A percentile compares a stretch with the other conserved stretches of the same genome.
Conservation (phyloP, 2,329 filamentous ascomycete species). For the Trichoderma koningii region DNA sequence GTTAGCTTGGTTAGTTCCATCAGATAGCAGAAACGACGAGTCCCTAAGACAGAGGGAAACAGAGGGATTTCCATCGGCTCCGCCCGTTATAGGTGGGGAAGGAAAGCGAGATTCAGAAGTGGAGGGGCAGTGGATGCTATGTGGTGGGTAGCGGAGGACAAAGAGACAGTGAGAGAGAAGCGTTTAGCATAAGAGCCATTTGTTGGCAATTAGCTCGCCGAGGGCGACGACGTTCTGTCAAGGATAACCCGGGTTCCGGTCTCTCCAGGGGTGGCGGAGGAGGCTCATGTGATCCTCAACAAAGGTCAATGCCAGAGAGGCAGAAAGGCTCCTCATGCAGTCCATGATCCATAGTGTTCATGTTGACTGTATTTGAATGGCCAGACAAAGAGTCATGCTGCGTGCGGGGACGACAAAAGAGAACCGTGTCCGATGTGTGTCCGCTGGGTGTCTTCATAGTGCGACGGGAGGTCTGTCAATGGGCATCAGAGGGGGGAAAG, state of each 20-base stretch:
- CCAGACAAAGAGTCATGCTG: conserved; percentile 10
- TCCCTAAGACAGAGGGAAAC: conserved; percentile 8
- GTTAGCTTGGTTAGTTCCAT: conserved; percentile 25
- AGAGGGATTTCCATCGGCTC: conserved; percentile 10
- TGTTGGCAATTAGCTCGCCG: conserved; percentile 15
- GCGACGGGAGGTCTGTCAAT: conserved; percentile 10
- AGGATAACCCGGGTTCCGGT: conserved; percentile 14
- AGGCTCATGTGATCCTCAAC: conserved; percentile 17
- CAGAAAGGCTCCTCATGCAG: conserved; percentile 3
- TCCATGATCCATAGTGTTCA: conserved; percentile 7
- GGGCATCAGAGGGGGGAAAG: conserved; percentile 3
- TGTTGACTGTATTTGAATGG: conserved; percentile 8
- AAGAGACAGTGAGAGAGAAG: background rate
- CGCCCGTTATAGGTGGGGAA: conserved; percentile 22
- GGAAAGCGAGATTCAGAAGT: conserved; percentile 6
- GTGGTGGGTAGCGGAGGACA: conserved; percentile 8
- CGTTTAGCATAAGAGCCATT: background rate
- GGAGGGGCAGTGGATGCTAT: conserved; percentile 13
- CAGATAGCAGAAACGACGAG: conserved; percentile 4
- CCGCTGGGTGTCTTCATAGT: conserved; percentile 21
- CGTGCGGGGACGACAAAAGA: conserved; percentile 22
- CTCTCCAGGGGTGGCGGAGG: conserved; percentile 9
- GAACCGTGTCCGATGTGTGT: conserved; percentile 16
- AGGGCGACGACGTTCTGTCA: conserved; percentile 9
- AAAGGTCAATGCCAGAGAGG: conserved; percentile 3